Evolutionary conservation across 2,329 filamentous ascomycete species (phyloP), one percentile per base, ranked within the genome.

Genomic region (Phaeosphaeriaceae sp.): DNA sequence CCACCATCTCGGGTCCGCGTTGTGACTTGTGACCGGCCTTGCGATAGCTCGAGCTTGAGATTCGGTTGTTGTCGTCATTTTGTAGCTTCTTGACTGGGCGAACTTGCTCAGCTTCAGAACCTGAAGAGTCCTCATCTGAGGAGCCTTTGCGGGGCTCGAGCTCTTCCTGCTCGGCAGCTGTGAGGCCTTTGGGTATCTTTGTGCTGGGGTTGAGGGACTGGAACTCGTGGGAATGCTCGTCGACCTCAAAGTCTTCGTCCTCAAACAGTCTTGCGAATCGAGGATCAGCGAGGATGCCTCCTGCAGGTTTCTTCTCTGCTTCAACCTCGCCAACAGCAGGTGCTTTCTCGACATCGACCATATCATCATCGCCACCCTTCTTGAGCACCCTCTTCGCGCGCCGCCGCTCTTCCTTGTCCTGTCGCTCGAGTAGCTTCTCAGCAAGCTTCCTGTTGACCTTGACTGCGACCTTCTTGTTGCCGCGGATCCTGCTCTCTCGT

Each of bases 191-290:
- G 46, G 77, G 78, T 51, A 79, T 75, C 70, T 81, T 86, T 7
- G 92, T 95, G 77, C 92, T 96, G 4, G 95, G 92, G 75, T 99
- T 99, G 78, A 96, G 88, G 47, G 89, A 85, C 58, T 89, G 87
- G 82, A 96, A 99, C 76, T 98, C 94, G 70, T 88, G 85, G 63
- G 90, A 96, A 41, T 82, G 89, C 80, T 99, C 95, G 76, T 99
- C 94, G 58, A 99, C 91, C 69, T 87, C 87, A 77, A 97, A 98
- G 56, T 96, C 93, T 69, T 93, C 90, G 76, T 98, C 92, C 73
- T 97, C 89, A 80, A 98, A 99, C 61, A 99, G 80, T 67, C 89
- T 88, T 66, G 86, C 86, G 85, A 99, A 98, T 82, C 95, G 93
- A 51, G 88, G 85, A 76, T 99, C 95, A 58, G 87, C 87, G 53